Conservation (phyloP, 805 yeast species). For the Lachancea sp. region DNA sequence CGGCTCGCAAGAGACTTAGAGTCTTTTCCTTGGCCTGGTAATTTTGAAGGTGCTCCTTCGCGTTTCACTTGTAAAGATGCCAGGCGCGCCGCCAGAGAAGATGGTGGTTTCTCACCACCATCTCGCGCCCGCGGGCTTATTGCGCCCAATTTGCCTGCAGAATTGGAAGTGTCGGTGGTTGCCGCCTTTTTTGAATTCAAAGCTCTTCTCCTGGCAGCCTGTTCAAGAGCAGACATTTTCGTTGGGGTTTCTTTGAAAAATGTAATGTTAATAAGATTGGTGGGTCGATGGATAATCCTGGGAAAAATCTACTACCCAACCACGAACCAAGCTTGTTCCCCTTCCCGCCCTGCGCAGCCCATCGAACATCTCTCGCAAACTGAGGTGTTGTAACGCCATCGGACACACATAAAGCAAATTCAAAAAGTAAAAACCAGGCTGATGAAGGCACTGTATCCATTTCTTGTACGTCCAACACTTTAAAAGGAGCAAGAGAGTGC, state of each 20-base stretch:
- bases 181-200: neutral
- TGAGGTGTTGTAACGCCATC: no score
- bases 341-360: neutral
- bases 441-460: neutral
- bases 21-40: neutral
- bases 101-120: neutral
- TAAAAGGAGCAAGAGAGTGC: conserved; percentile 4
- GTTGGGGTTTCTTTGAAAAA: conserved; percentile 1
- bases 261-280: conserved; percentile 1
- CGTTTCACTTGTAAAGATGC: neutral
- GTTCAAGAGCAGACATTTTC: conserved; percentile 39
- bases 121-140: neutral
- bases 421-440: neutral
- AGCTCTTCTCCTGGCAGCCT: conserved; percentile 40
- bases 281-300: neutral
- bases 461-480: neutral
- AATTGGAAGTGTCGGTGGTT: neutral
- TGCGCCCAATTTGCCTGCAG: neutral
- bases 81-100: neutral
- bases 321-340: conserved; percentile 1
- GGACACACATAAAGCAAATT: neutral
- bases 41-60: neutral
- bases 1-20: neutral
- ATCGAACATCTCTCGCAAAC: no score
- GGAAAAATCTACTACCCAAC: neutral